These are phyloP conservation scores for Adansonia madagascariensis DNA, from an alignment of 441 rosid genomes.

Conservation along the genomic window DNA sequence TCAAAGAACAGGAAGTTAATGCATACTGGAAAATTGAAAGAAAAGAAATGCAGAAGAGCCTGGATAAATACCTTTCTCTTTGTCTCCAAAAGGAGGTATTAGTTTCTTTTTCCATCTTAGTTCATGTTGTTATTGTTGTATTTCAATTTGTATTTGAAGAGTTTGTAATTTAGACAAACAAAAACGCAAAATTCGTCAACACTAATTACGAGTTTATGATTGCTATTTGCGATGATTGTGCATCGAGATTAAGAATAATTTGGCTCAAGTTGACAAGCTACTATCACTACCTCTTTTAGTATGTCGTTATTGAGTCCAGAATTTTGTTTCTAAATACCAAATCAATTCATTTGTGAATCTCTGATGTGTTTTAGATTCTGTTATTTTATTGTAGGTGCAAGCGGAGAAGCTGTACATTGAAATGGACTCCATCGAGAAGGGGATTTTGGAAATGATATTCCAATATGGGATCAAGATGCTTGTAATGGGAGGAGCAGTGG, in stretches of 20 bases:
- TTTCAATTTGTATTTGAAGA: background rate
- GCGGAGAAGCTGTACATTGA: slow-evolving; percentile 69
- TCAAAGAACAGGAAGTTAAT: slow-evolving; percentile 62
- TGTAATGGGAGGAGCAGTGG: slow-evolving; percentile 96
- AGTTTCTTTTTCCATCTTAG: background rate
- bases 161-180: background rate
- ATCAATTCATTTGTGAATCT: slow-evolving; percentile 14
- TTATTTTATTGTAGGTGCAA: slow-evolving; percentile 50
- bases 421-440: slow-evolving; percentile 62
- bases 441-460: slow-evolving; percentile 66
- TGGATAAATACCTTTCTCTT: slow-evolving; percentile 59
- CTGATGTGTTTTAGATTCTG: slow-evolving; percentile 20
- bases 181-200: background rate
- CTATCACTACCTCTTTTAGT: background rate
- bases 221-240: background rate
- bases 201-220: background rate
- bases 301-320: background rate
- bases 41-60: slow-evolving; percentile 48
- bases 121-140: background rate
- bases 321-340: background rate
- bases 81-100: slow-evolving; percentile 74
- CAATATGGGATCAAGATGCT: slow-evolving; percentile 66
- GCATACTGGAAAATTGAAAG: slow-evolving; percentile 65
- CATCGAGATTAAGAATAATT: background rate
- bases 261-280: background rate